Evolutionary conservation across 495 filamentous ascomycete species (phyloP), one percentile per base, ranked within the genome.

Genomic region (Penicillium soppii): DNA sequence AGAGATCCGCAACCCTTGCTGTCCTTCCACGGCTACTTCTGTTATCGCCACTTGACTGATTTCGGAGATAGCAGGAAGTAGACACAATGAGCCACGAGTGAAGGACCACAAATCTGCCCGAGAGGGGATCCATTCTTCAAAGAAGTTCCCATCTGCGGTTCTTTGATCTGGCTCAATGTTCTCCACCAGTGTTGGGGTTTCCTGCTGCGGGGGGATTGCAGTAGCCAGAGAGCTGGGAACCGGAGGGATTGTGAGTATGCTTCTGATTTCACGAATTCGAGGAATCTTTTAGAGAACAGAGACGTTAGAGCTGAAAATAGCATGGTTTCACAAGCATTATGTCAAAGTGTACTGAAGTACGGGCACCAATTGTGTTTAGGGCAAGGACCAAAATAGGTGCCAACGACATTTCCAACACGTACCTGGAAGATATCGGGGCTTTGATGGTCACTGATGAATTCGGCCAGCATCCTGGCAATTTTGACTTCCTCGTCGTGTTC

Each of bases 351-450:
- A n/a, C n/a, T n/a, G n/a, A n/a, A n/a, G n/a, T n/a, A n/a, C n/a
- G n/a, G n/a, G n/a, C n/a, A n/a, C n/a, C n/a, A n/a, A n/a, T n/a
- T n/a, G n/a, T n/a, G n/a, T n/a, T n/a, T n/a, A n/a, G n/a, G n/a
- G n/a, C n/a, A n/a, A n/a, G n/a, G n/a, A n/a, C n/a, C n/a, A n/a
- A n/a, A n/a, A n/a, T n/a, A n/a, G n/a, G n/a, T n/a, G n/a, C n/a
- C n/a, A n/a, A n/a, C n/a, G n/a, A 27, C 25, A 9, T 27, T 27
- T 4, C 9, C 25, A 46, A 15, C 8, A 38, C 57, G 16, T 51
- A 69, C 66, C 51, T 67, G 61, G 10, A 67, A 36, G 4, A 67
- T 43, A 37, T 69, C 59, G 25, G 64, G 62, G 15, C 54, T 43
- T 10, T 32, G 54, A 8, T 69, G 54, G 5, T 53, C 38, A 12